Percentiles rank a stretch among this genome's conserved stretches.
Evolutionary conservation across 257 asterid genomes (phyloP).

Genomic region (Echites panduratus): DNA sequence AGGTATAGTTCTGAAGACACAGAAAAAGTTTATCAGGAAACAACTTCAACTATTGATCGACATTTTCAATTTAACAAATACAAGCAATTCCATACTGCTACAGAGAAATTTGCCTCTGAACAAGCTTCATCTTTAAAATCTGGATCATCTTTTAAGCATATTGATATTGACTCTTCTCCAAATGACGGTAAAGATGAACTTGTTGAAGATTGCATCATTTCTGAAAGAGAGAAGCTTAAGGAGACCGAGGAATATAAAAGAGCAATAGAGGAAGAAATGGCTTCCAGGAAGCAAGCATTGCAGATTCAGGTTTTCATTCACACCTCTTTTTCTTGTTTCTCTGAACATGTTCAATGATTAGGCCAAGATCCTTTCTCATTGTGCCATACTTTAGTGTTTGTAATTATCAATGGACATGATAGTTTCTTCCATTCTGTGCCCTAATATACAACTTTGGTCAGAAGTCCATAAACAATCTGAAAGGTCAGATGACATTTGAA

Average conservation of each 20-base stretch:
- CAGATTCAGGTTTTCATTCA: slow-evolving; percentile 55
- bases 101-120: slow-evolving; percentile 22
- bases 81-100: slow-evolving; percentile 13
- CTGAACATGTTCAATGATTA: neutral
- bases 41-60: neutral
- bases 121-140: slow-evolving; percentile 13
- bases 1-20: slow-evolving; percentile 8
- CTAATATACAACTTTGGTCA: neutral
- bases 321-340: slow-evolving; percentile 2
- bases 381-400: neutral
- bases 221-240: slow-evolving; percentile 67
- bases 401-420: neutral
- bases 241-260: slow-evolving; percentile 83
- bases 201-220: slow-evolving; percentile 29
- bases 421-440: neutral
- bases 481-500: neutral
- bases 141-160: slow-evolving; percentile 5
- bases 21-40: slow-evolving; percentile 18
- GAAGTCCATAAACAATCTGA: neutral
- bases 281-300: slow-evolving; percentile 57
- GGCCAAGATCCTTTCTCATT: neutral
- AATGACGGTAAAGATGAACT: slow-evolving; percentile 12
- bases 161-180: neutral
- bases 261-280: slow-evolving; percentile 76
- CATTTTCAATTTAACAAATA: neutral